Conservation (phyloP, 1,284 basidiomycete species). For the Athelia sp. region DNA sequence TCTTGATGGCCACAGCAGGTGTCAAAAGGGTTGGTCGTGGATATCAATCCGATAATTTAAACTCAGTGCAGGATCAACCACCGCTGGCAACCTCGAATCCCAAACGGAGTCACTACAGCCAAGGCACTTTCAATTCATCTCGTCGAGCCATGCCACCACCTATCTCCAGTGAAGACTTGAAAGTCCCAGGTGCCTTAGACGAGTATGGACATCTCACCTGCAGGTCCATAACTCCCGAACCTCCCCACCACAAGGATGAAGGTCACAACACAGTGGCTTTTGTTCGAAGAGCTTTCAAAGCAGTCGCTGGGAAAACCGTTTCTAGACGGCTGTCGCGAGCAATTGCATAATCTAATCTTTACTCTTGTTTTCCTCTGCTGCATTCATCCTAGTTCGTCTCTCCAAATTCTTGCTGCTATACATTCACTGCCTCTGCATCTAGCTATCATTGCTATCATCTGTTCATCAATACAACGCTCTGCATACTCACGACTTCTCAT, state of each 20-base stretch:
- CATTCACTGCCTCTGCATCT: neutral
- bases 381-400: neutral
- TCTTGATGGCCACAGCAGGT: conserved; percentile 71
- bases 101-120: conserved; percentile 30
- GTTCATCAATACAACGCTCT: neutral
- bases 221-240: conserved; percentile 15
- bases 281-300: conserved; percentile 63
- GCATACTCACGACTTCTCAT: neutral
- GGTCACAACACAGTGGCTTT: conserved; percentile 45
- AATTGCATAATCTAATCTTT: neutral
- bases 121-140: conserved; percentile 46
- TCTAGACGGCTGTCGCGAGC: conserved; percentile 39
- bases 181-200: conserved; percentile 39
- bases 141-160: conserved; percentile 60
- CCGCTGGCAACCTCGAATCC: conserved; percentile 13
- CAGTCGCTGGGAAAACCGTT: conserved; percentile 49
- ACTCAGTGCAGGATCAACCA: conserved; percentile 22
- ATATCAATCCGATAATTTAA: conserved; percentile 62
- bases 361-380: conserved; percentile 5
- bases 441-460: neutral
- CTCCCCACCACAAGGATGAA: conserved; percentile 36
- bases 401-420: neutral
- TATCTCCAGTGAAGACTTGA: conserved; percentile 56
- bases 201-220: conserved; percentile 48
- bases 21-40: conserved; percentile 71